Conservation (phyloP, 2,329 filamentous ascomycete genomes). For the Cladosporium sp. region DNA sequence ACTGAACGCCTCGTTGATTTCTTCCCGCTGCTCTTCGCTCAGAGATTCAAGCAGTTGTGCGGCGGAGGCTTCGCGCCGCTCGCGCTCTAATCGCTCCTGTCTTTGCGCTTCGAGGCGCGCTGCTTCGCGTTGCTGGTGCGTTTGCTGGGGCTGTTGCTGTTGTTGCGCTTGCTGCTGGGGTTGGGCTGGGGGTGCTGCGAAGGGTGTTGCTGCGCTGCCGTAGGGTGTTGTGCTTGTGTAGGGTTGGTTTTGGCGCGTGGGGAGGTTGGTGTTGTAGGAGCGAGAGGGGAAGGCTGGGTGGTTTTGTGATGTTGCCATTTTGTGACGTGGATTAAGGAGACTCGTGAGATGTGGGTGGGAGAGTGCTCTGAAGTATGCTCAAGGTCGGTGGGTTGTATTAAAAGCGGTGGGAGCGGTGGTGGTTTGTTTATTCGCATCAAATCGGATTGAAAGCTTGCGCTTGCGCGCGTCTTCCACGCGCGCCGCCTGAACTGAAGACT, state of each 20-base stretch:
- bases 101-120: not conserved
- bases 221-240: constrained; percentile 30
- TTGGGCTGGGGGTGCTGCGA: constrained; percentile 24
- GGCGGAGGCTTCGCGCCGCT: constrained; percentile 39
- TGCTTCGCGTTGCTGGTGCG: constrained; percentile 38
- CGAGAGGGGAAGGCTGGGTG: constrained; percentile 53
- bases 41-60: constrained; percentile 51
- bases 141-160: constrained; percentile 16
- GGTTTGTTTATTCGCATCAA: not conserved
- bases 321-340: constrained; percentile 14
- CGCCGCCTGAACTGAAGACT: no score
- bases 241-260: constrained; percentile 33
- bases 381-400: not conserved
- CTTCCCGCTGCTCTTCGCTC: constrained; percentile 83
- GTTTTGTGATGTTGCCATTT: constrained; percentile 46
- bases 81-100: constrained; percentile 36
- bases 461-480: no score
- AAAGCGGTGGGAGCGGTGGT: not conserved
- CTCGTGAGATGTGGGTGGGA: not conserved
- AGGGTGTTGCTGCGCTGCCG: constrained; percentile 24
- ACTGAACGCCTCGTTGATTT: constrained; percentile 90
- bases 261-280: constrained; percentile 46
- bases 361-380: no score
- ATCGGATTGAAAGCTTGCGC: no score
- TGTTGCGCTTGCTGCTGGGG: constrained; percentile 22